These are phyloP conservation scores for Dujonia santamariae DNA, from an alignment of 1,139 yeast genomes.

Conservation along the genomic window DNA sequence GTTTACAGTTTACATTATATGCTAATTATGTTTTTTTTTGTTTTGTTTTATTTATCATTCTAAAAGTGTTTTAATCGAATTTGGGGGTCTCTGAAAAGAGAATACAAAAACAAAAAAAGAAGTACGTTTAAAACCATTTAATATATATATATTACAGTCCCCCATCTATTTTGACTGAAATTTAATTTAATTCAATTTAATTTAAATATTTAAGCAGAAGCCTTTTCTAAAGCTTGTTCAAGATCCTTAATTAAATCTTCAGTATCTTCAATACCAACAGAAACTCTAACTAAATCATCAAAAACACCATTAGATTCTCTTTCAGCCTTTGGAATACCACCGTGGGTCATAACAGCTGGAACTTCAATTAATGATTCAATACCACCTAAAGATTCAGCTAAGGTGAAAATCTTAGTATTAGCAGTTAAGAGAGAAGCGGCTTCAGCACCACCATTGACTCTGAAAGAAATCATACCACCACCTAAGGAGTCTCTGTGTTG, in stretches of 20 bases:
- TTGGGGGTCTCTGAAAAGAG: too few species aligned
- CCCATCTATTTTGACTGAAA: background rate
- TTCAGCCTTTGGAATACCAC: slow-evolving; percentile 79
- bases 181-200: too few species aligned
- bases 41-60: too few species aligned
- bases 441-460: slow-evolving; percentile 77
- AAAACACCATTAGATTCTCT: slow-evolving; percentile 81
- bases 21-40: too few species aligned
- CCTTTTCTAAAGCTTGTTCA: slow-evolving; percentile 57
- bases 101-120: too few species aligned
- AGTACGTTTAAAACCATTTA: too few species aligned
- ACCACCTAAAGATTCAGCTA: slow-evolving; percentile 91
- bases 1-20: too few species aligned
- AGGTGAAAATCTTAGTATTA: slow-evolving; percentile 70
- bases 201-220: background rate
- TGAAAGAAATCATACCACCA: slow-evolving; percentile 90
- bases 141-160: too few species aligned
- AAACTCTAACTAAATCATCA: slow-evolving; percentile 78
- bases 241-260: slow-evolving; percentile 76
- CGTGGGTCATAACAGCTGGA: slow-evolving; percentile 92
- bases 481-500: slow-evolving; percentile 88
- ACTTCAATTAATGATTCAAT: slow-evolving; percentile 84
- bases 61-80: too few species aligned
- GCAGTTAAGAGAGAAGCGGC: slow-evolving; percentile 77
- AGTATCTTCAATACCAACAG: slow-evolving; percentile 85